phyloP scores from a whole-genome alignment of 1,284 basidiomycete species.

The Irpex sp. region DNA sequence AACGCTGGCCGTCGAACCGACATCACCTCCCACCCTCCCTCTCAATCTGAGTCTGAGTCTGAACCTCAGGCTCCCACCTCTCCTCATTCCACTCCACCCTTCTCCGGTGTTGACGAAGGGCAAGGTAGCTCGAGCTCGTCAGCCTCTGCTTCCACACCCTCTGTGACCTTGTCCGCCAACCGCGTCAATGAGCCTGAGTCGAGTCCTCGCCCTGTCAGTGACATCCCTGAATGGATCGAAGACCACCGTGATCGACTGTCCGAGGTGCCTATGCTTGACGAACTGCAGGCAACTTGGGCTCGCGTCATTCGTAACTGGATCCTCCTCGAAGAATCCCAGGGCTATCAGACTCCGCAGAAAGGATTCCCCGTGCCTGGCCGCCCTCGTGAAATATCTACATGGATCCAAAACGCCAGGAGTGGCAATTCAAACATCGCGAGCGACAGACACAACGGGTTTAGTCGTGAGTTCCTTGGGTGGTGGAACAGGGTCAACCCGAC shows the following conservation, averaged over 20 bases:
- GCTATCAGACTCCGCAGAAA: not conserved
- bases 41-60: not conserved
- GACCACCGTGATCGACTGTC: not conserved
- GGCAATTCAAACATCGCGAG: not conserved
- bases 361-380: not conserved
- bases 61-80: not conserved
- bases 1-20: not conserved
- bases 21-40: not conserved
- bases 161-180: not conserved
- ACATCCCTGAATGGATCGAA: not conserved
- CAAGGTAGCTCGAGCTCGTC: not conserved
- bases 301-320: not conserved
- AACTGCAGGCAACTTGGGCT: not conserved
- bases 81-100: not conserved
- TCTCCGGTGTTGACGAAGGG: not conserved
- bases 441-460: not conserved
- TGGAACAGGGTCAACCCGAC: constrained; percentile 4
- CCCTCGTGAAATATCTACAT: not conserved
- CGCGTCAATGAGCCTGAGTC: not conserved
- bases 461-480: not conserved
- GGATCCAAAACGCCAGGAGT: constrained; percentile 1
- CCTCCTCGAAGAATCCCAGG: not conserved
- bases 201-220: not conserved
- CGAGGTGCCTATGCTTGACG: not conserved
- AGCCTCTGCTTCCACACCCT: not conserved